Conservation (phyloP, 164 flowering plant species). For the Vitis rotundifolia region DNA sequence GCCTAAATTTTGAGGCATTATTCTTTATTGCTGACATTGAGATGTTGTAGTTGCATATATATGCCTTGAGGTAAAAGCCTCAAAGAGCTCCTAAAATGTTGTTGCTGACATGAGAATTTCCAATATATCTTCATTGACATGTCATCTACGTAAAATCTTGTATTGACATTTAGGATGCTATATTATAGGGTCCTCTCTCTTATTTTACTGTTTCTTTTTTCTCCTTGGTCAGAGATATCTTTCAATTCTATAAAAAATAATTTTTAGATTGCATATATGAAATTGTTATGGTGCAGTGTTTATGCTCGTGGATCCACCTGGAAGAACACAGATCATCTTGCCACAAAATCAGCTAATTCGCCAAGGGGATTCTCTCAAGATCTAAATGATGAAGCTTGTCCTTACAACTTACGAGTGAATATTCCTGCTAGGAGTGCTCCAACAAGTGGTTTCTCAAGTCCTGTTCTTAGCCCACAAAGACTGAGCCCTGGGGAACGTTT, state of each 20-base stretch:
- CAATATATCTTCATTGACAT: too few species aligned
- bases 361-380: constrained; percentile 17
- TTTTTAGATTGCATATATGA: not conserved
- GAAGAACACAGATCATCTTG: constrained; percentile 8
- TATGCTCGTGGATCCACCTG: not conserved
- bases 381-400: constrained; percentile 9
- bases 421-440: constrained; percentile 56
- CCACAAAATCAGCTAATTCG: constrained; percentile 7
- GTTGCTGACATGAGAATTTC: too few species aligned
- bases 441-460: constrained; percentile 46
- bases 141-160: too few species aligned
- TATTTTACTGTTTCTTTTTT: too few species aligned
- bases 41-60: too few species aligned
- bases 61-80: too few species aligned
- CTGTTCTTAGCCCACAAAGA: constrained; percentile 21
- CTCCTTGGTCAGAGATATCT: not conserved
- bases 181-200: too few species aligned
- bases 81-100: too few species aligned
- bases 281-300: not conserved
- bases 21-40: too few species aligned
- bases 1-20: too few species aligned
- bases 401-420: constrained; percentile 16
- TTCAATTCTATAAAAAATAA: not conserved
- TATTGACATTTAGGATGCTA: too few species aligned
- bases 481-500: too few species aligned